Evolutionary conservation across 768 basidiomycete species (phyloP).

Genomic region (Serendipita vermifera): DNA sequence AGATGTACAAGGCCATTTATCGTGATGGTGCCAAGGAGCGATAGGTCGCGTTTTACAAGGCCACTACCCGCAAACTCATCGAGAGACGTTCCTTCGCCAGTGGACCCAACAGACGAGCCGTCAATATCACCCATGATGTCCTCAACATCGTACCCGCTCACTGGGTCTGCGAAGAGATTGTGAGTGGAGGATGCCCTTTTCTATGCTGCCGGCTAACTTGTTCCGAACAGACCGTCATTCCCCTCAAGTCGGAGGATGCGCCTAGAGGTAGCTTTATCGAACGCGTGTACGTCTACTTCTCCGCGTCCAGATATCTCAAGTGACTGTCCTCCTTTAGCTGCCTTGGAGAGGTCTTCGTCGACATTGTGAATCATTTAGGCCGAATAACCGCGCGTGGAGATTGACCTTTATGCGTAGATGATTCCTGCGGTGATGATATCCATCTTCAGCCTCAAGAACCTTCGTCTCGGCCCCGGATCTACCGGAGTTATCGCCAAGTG

Average conservation of each 20-base stretch:
- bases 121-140: conserved; percentile 57
- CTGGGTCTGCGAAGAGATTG: conserved; percentile 48
- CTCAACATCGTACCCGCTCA: conserved; percentile 48
- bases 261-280: conserved; percentile 48
- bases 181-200: too few relatives aligned
- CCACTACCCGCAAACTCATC: conserved; percentile 20
- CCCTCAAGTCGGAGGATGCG: conserved; percentile 44
- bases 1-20: conserved; percentile 15
- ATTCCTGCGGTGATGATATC: too few relatives aligned
- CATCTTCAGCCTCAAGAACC: conserved; percentile 23
- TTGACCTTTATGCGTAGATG: conserved; percentile 41
- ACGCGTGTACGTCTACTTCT: conserved; percentile 50
- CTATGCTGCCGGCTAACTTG: background rate
- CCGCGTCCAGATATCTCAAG: conserved; percentile 67
- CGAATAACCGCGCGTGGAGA: conserved; percentile 41
- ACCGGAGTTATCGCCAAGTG: conserved; percentile 32
- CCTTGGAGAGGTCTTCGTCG: too few relatives aligned
- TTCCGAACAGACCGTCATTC: conserved; percentile 53
- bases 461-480: conserved; percentile 28
- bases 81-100: conserved; percentile 13
- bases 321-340: too few relatives aligned
- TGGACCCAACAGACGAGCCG: conserved; percentile 21
- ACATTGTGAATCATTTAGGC: conserved; percentile 57
- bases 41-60: conserved; percentile 20
- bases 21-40: conserved; percentile 10